Evolutionary conservation across 2,329 filamentous ascomycete species (phyloP).

Genomic region (Ophiosphaerella korrae): DNA sequence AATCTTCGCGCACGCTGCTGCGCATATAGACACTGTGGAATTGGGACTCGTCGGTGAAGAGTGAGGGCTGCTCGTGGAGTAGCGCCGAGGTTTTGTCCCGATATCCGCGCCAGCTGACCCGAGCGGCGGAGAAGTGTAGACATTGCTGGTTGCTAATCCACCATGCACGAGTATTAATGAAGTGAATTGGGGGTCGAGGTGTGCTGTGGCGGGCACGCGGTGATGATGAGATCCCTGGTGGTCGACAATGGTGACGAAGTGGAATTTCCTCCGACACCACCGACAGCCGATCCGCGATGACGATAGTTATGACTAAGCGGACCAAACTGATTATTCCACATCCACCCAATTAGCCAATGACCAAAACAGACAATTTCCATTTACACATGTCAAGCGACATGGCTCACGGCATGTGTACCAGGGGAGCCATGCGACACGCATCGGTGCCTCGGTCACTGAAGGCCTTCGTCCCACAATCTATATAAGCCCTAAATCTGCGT

Average conservation of each 20-base stretch:
- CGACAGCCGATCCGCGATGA: background rate
- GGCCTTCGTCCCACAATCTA: background rate
- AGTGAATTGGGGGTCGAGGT: background rate
- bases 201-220: constrained; percentile 17
- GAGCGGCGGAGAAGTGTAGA: constrained; percentile 70
- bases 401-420: too few species aligned
- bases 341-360: too few species aligned
- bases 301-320: constrained; percentile 13
- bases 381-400: too few species aligned
- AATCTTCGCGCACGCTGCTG: constrained; percentile 52
- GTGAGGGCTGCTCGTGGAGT: constrained; percentile 54
- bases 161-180: too few species aligned
- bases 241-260: constrained; percentile 7
- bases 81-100: constrained; percentile 61
- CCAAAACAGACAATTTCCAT: too few species aligned
- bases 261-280: constrained; percentile 8
- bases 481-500: background rate
- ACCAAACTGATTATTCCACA: background rate
- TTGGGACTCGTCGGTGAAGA: constrained; percentile 43
- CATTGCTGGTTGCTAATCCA: constrained; percentile 56
- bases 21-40: constrained; percentile 51
- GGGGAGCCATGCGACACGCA: too few species aligned
- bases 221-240: constrained; percentile 13
- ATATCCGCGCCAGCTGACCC: constrained; percentile 68
- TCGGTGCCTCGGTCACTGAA: background rate